Evolutionary conservation across 2,329 filamentous ascomycete species (phyloP).

Genomic region (Grosmannia huntii): DNA sequence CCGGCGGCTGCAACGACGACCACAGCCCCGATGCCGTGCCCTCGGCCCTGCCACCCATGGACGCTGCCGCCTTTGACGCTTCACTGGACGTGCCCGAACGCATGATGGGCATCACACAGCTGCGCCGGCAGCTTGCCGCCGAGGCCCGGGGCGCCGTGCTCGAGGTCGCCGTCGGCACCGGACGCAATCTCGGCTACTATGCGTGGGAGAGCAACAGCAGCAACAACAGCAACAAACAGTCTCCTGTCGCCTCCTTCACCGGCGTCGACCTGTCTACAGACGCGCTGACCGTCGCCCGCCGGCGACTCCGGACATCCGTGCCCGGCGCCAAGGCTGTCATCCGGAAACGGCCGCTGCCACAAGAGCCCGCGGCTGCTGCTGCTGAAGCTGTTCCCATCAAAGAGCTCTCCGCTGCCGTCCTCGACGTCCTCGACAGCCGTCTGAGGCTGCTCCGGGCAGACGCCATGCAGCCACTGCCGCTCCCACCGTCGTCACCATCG

Average conservation of each 20-base stretch:
- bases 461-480: conserved; percentile 30
- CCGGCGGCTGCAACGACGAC: conserved; percentile 6
- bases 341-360: conserved; percentile 18
- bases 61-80: conserved; percentile 43
- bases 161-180: conserved; percentile 50
- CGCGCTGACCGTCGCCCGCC: conserved; percentile 46
- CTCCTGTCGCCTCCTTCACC: conserved; percentile 37
- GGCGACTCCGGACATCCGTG: conserved; percentile 32
- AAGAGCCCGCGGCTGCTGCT: background rate
- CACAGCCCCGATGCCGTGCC: conserved; percentile 6
- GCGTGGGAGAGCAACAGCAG: conserved; percentile 31
- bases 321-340: conserved; percentile 27
- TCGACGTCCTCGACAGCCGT: conserved; percentile 12
- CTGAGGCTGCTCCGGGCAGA: conserved; percentile 24
- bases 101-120: conserved; percentile 39
- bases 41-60: conserved; percentile 23
- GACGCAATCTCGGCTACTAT: conserved; percentile 47
- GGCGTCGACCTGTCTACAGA: conserved; percentile 48
- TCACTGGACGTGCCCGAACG: conserved; percentile 44
- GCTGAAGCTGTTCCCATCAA: conserved; percentile 21
- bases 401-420: conserved; percentile 26
- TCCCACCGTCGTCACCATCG: conserved; percentile 23
- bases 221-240: background rate
- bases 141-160: conserved; percentile 43
- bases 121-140: conserved; percentile 35